Conservation (phyloP, 495 filamentous ascomycete species). For the Pyrenula aspistea region DNA sequence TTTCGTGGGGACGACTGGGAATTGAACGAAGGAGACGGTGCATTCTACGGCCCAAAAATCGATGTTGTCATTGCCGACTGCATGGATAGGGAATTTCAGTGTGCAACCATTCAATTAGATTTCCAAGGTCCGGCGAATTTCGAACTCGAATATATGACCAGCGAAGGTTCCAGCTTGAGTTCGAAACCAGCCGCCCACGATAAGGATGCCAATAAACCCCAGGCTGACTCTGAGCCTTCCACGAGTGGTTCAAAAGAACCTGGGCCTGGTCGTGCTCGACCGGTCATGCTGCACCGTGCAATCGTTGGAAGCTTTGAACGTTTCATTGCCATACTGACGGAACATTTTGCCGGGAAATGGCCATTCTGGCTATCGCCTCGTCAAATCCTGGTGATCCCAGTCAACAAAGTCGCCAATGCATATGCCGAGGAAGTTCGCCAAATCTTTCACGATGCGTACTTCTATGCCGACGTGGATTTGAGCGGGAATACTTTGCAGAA, state of each 20-base stretch:
- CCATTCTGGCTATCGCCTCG: constrained; percentile 94
- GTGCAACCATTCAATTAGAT: constrained; percentile 94
- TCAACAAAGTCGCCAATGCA: constrained; percentile 71
- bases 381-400: constrained; percentile 84
- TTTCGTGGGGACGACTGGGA: constrained; percentile 75
- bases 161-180: not conserved
- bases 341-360: constrained; percentile 97
- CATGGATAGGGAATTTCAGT: constrained; percentile 69
- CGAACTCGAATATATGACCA: constrained; percentile 68
- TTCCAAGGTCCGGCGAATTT: constrained; percentile 86
- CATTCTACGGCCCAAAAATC: constrained; percentile 95
- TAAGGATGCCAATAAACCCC: constrained; percentile 20
- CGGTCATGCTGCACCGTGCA: constrained; percentile 94
- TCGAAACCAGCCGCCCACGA: constrained; percentile 12
- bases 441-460: constrained; percentile 35
- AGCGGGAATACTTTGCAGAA: constrained; percentile 89
- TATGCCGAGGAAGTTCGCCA: constrained; percentile 76
- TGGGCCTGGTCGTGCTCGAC: constrained; percentile 66
- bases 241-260: constrained; percentile 32
- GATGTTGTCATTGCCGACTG: constrained; percentile 84
- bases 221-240: constrained; percentile 1
- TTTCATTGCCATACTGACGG: constrained; percentile 83
- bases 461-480: constrained; percentile 79
- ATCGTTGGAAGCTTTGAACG: constrained; percentile 90
- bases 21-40: constrained; percentile 85